Conservation (phyloP, 768 basidiomycete genomes). For the Kondoa subrosea region DNA sequence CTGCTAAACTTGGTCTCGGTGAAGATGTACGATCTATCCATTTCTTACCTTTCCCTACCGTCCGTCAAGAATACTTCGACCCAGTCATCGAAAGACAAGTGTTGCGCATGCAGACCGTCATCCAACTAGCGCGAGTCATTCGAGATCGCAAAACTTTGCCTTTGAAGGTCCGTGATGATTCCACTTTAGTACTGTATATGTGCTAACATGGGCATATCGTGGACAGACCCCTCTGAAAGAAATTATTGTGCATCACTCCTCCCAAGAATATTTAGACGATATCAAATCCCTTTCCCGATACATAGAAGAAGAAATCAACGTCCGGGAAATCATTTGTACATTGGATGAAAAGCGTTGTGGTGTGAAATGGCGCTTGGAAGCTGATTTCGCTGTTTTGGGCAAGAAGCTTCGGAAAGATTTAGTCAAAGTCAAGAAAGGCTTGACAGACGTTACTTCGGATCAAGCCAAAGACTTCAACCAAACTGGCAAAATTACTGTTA, state of each 20-base stretch:
- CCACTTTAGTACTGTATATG: not conserved
- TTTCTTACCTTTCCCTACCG: constrained; percentile 82
- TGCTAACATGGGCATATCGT: not conserved
- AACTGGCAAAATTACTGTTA: constrained; percentile 62
- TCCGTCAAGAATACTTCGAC: constrained; percentile 90
- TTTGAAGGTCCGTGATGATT: constrained; percentile 49
- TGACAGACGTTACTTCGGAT: constrained; percentile 65
- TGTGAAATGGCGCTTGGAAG: constrained; percentile 73
- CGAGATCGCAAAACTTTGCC: constrained; percentile 73
- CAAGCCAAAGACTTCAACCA: constrained; percentile 58
- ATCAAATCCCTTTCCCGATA: constrained; percentile 68
- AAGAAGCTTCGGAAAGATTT: constrained; percentile 85
- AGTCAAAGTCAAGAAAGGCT: constrained; percentile 66
- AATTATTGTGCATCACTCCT: constrained; percentile 81
- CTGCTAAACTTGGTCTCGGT: constrained; percentile 37
- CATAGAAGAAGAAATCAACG: constrained; percentile 85
- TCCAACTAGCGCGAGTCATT: constrained; percentile 72
- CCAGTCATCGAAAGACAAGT: constrained; percentile 83
- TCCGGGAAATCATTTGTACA: constrained; percentile 74
- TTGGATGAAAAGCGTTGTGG: constrained; percentile 72
- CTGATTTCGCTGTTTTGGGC: constrained; percentile 89
- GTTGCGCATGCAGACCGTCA: constrained; percentile 82
- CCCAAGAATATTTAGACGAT: constrained; percentile 65
- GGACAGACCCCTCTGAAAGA: constrained; percentile 75
- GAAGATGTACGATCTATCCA: constrained; percentile 79